phyloP scores from a whole-genome alignment of 2,329 filamentous ascomycete genomes.

The Cryphonectria japonica region DNA sequence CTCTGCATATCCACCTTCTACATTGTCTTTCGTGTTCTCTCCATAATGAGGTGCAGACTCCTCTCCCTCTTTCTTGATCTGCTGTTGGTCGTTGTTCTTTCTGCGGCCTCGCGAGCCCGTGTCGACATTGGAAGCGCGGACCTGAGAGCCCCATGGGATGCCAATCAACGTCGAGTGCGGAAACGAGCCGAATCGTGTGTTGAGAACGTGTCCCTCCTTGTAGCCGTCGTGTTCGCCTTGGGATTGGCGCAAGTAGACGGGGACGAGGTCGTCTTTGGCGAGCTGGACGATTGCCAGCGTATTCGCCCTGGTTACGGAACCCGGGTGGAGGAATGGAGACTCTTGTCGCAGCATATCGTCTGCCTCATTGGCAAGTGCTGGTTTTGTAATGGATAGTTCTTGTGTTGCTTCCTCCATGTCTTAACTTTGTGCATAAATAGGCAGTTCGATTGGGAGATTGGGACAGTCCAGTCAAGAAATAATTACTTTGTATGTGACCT shows the following conservation, averaged over 20 bases:
- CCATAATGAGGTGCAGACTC: slow-evolving; percentile 4
- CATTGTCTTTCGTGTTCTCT: slow-evolving; percentile 21
- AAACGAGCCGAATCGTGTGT: slow-evolving; percentile 92
- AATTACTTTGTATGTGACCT: neutral
- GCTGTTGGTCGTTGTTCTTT: slow-evolving; percentile 48
- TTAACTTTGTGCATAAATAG: neutral
- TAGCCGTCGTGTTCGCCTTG: slow-evolving; percentile 71
- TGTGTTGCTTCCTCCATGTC: neutral
- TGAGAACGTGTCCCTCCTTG: slow-evolving; percentile 77
- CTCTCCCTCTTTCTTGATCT: slow-evolving; percentile 47
- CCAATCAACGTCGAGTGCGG: slow-evolving; percentile 78
- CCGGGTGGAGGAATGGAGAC: slow-evolving; percentile 82
- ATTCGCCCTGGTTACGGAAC: slow-evolving; percentile 62
- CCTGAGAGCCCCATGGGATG: slow-evolving; percentile 88
- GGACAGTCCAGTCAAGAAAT: too few species aligned
- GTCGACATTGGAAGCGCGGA: slow-evolving; percentile 86
- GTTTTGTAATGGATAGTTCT: neutral
- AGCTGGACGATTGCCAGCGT: slow-evolving; percentile 84
- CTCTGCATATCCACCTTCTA: slow-evolving; percentile 37
- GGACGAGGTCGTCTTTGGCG: slow-evolving; percentile 82
- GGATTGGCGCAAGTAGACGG: slow-evolving; percentile 68
- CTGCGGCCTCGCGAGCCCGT: slow-evolving; percentile 85
- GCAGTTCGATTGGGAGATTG: neutral
- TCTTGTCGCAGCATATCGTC: slow-evolving; percentile 40
- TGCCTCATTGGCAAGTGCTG: slow-evolving; percentile 27